These are phyloP conservation scores for Alternaria rosae DNA, from an alignment of 2,329 filamentous ascomycete species.

Conservation along the genomic window DNA sequence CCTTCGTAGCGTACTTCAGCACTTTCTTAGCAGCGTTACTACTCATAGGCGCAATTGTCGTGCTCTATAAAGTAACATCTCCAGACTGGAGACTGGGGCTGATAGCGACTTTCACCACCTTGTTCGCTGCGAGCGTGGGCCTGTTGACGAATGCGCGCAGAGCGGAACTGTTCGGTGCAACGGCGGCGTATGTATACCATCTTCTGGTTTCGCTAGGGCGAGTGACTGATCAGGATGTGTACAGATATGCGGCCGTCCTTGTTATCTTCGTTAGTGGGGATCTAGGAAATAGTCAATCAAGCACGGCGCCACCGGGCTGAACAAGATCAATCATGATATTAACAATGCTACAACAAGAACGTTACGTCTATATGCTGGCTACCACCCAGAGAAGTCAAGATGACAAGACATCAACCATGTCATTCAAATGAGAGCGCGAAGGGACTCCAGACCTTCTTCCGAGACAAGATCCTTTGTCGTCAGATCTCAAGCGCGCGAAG, in stretches of 20 bases:
- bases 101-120: slow-evolving; percentile 18
- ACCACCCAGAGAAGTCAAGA: background rate
- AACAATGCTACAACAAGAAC: background rate
- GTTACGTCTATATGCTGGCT: background rate
- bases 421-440: too few species aligned
- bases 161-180: slow-evolving; percentile 26
- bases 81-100: slow-evolving; percentile 11
- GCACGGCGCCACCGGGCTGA: background rate
- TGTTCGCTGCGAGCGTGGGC: slow-evolving; percentile 25
- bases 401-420: background rate
- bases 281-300: slow-evolving; percentile 13
- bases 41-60: slow-evolving; percentile 25
- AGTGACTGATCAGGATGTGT: background rate
- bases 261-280: slow-evolving; percentile 28
- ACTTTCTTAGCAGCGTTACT: slow-evolving; percentile 15
- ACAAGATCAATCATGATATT: background rate
- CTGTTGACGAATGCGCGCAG: slow-evolving; percentile 24
- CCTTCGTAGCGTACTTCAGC: slow-evolving; percentile 10
- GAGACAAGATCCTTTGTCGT: background rate
- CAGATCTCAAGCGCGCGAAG: background rate
- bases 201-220: too few species aligned
- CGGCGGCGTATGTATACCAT: slow-evolving; percentile 8
- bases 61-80: slow-evolving; percentile 14
- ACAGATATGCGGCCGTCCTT: slow-evolving; percentile 27
- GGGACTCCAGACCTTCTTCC: too few species aligned